Conservation (phyloP, 2,329 filamentous ascomycete genomes). For the Microcera coccophila region DNA sequence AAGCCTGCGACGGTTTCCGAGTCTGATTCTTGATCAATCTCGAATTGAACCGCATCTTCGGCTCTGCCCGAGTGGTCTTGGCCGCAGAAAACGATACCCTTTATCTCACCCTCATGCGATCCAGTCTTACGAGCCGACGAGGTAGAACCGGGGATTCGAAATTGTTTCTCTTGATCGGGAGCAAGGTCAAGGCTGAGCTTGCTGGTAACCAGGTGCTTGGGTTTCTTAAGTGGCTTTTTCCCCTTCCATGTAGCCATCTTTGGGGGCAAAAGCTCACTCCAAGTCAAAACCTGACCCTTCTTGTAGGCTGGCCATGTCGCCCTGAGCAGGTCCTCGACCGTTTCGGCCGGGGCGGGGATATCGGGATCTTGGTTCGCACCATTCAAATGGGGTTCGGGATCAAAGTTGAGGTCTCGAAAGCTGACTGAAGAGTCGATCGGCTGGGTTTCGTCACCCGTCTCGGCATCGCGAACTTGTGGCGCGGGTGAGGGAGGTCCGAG, state of each 20-base stretch:
- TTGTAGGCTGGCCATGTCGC: conserved; percentile 80
- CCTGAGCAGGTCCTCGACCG: conserved; percentile 69
- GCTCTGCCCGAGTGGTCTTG: conserved; percentile 37
- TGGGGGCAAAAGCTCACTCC: conserved; percentile 77
- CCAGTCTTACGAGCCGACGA: conserved; percentile 52
- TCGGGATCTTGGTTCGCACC: conserved; percentile 57
- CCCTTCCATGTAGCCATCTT: conserved; percentile 74
- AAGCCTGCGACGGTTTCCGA: conserved; percentile 69
- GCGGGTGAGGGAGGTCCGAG: conserved; percentile 43
- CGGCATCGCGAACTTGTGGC: conserved; percentile 40
- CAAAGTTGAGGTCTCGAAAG: conserved; percentile 46
- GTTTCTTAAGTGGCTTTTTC: conserved; percentile 73
- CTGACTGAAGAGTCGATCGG: conserved; percentile 30
- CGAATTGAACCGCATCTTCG: conserved; percentile 39
- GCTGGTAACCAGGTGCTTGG: conserved; percentile 76
- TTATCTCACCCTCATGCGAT: conserved; percentile 48
- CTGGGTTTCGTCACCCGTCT: conserved; percentile 34
- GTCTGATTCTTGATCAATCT: conserved; percentile 50
- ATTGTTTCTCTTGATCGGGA: conserved; percentile 79
- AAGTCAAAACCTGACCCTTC: conserved; percentile 68
- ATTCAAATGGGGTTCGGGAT: conserved; percentile 41
- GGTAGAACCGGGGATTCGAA: conserved; percentile 66
- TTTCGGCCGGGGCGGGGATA: conserved; percentile 67
- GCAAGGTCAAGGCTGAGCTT: conserved; percentile 87
- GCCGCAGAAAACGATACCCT: conserved; percentile 45